These are phyloP conservation scores for Monilinia polystroma DNA, from an alignment of 2,329 filamentous ascomycete species.

Conservation along the genomic window DNA sequence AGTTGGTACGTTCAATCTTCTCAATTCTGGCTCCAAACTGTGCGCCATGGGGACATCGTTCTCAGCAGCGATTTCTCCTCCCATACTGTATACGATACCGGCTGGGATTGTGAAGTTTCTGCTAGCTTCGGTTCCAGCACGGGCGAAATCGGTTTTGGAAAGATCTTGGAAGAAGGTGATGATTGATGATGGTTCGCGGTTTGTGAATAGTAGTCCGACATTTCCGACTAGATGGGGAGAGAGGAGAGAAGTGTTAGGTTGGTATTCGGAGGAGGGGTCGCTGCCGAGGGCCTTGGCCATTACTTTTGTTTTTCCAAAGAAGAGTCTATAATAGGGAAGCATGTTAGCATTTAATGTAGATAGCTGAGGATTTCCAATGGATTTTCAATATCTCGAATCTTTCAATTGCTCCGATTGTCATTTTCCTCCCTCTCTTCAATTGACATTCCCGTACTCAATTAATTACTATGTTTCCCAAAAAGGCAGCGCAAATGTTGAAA, in stretches of 20 bases:
- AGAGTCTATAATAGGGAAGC: constrained; percentile 59
- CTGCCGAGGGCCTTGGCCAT: constrained; percentile 93
- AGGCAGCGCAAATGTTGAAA: neutral
- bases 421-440: neutral
- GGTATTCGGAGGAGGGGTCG: constrained; percentile 73
- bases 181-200: constrained; percentile 67
- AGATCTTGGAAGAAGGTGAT: constrained; percentile 70
- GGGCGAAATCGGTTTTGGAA: constrained; percentile 81
- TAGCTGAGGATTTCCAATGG: neutral
- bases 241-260: constrained; percentile 72
- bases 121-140: constrained; percentile 74
- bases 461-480: neutral
- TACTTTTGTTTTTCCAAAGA: constrained; percentile 99
- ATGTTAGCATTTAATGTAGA: neutral
- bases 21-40: constrained; percentile 84
- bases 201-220: constrained; percentile 88
- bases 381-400: neutral
- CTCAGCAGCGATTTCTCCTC: constrained; percentile 74
- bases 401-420: neutral
- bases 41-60: constrained; percentile 86
- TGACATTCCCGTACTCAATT: neutral
- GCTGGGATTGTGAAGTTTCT: constrained; percentile 77
- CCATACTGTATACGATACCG: constrained; percentile 78
- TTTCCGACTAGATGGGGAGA: constrained; percentile 71
- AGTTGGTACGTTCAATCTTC: constrained; percentile 86